These are phyloP conservation scores for Ogataea philodendri DNA, from an alignment of 805 yeast species.

Conservation along the genomic window DNA sequence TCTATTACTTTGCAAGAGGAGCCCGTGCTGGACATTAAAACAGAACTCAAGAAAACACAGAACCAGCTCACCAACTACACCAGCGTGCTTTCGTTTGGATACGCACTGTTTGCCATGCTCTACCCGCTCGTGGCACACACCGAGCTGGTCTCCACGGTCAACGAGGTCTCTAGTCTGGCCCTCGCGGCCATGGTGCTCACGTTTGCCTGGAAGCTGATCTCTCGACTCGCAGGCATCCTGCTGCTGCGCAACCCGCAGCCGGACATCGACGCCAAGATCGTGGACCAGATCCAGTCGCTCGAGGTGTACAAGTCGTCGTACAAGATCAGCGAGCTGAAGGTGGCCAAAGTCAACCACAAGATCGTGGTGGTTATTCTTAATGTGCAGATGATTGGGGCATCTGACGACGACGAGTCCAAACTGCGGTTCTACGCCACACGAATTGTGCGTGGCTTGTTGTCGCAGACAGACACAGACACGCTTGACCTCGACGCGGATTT, in stretches of 20 bases:
- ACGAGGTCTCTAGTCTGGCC: constrained; percentile 27
- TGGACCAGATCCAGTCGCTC: constrained; percentile 44
- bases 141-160: constrained; percentile 21
- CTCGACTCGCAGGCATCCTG: constrained; percentile 50
- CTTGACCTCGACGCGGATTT: constrained; percentile 24
- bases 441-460: constrained; percentile 38
- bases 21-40: constrained; percentile 15
- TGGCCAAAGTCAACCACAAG: constrained; percentile 63
- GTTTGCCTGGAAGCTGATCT: constrained; percentile 41
- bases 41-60: constrained; percentile 14
- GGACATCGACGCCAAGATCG: constrained; percentile 38
- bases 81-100: constrained; percentile 41
- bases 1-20: constrained; percentile 28
- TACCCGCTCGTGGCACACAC: constrained; percentile 28
- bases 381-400: constrained; percentile 63
- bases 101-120: constrained; percentile 31
- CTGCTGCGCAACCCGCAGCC: constrained; percentile 52
- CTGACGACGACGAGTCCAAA: constrained; percentile 64
- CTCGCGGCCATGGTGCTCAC: constrained; percentile 26
- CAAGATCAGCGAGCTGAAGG: constrained; percentile 45
- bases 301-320: constrained; percentile 53
- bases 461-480: constrained; percentile 13
- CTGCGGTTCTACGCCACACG: constrained; percentile 49
- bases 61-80: constrained; percentile 39
- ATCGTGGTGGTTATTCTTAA: constrained; percentile 56